Base-by-base conservation (phyloP, 805 yeast species). In the Wickerhamomyces xylosicus region DNA sequence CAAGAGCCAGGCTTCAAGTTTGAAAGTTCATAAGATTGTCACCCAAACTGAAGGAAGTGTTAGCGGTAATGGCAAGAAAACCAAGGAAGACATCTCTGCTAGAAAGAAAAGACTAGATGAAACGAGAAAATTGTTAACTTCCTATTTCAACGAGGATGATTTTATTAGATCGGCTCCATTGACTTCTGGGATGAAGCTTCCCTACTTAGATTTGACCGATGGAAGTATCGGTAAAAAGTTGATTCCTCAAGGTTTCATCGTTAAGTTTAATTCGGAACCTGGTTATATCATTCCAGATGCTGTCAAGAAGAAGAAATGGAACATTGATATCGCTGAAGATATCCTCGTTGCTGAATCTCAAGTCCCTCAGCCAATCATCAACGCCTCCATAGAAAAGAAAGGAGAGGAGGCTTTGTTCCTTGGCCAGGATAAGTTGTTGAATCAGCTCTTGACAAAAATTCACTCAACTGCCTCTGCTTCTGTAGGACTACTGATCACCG, bases 241-340 rank as follows among this genome's bases (percentile, higher is more conserved):
- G 0, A 53, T 81, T 16, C 79, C 84, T 1, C 45, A 62, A 33
- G 92, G 94, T 13, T 89, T 82, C 0, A 38, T 72, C 6, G 37
- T 83, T 19, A 72, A 67, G 39, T 63, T 79, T 46, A 72, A 70
- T 37, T 49, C 45, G 18, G 43, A 46, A 16, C 37, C 49, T 2
- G 39, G 73, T 6, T 76, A 80, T 72, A 40, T 68, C 5, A 46
- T 56, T 10, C 62, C 70, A 1, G 42, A 46, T 22, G 59, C 25
- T 21, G 25, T 21, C 10, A 21, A 21, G 25, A 21, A 21, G 10
- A 21, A 21, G 25, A 21, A 21, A 21, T 21, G 25, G 25, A 56
- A 52, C 3, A 36, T 82, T 14, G 79, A 72, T 41, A 40, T 74
- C 7, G 81, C 77, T 3, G 69, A 66, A 3, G 76, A 72, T 13